Percentiles rank a stretch among this genome's conserved stretches.
Evolutionary conservation across 2,329 filamentous ascomycete species (phyloP).

Genomic region (Dichotomopilus funicola): DNA sequence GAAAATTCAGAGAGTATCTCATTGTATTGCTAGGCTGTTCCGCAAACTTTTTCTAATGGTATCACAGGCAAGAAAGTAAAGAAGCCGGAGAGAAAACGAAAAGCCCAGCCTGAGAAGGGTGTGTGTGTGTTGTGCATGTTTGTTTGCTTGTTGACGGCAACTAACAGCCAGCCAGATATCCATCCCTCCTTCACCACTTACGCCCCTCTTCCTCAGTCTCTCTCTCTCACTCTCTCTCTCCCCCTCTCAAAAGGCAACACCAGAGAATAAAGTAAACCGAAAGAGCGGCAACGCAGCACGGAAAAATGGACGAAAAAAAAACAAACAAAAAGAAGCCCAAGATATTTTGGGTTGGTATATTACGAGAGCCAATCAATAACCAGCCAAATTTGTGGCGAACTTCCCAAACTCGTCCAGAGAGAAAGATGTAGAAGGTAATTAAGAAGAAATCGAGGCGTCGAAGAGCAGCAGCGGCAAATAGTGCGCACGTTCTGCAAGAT

Average conservation of each 20-base stretch:
- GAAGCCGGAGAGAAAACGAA: no score
- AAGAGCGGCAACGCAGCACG: neutral
- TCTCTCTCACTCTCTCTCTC: no score
- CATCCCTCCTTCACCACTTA: no score
- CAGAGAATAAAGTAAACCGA: neutral
- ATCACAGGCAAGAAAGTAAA: constrained; percentile 21
- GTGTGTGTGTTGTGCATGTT: no score
- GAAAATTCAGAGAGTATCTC: neutral
- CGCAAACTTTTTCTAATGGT: constrained; percentile 25
- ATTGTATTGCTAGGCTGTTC: constrained; percentile 13
- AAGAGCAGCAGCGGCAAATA: no score
- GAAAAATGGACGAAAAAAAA: neutral
- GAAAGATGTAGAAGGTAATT: no score
- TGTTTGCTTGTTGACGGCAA: no score
- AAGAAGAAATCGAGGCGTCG: no score
- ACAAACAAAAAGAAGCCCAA: neutral
- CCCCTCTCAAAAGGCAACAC: constrained; percentile 3
- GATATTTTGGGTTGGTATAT: constrained; percentile 10
- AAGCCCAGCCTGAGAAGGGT: no score
- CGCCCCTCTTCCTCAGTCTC: no score
- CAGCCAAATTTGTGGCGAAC: neutral
- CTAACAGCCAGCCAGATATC: no score
- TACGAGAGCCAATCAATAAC: constrained; percentile 7
- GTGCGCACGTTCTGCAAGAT: no score
- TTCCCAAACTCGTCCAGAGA: neutral